A percentile compares a stretch with the other conserved stretches of the same genome.
Conservation (phyloP, 441 rosid species). For the Macaranga tanarius region DNA sequence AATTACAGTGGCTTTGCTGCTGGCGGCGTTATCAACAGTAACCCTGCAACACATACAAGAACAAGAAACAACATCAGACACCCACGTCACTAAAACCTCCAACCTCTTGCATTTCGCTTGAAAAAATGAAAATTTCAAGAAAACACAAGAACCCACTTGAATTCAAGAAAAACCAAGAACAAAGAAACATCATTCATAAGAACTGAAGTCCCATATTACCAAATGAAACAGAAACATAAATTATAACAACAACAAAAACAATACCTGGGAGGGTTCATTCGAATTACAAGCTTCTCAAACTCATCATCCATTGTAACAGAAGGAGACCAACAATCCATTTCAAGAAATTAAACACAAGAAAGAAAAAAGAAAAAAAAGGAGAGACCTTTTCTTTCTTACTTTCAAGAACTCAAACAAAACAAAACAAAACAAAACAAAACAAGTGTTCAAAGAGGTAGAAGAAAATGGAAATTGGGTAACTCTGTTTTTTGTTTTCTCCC, state of each 20-base stretch:
- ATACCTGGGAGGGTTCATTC: slow-evolving; percentile 82
- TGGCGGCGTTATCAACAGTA: slow-evolving; percentile 57
- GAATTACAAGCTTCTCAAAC: slow-evolving; percentile 66
- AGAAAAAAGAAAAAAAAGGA: not conserved
- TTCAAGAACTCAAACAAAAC: not conserved
- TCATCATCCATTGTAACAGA: slow-evolving; percentile 57
- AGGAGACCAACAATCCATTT: slow-evolving; percentile 67
- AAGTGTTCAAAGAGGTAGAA: not conserved
- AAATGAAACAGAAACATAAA: not conserved
- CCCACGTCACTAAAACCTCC: slow-evolving; percentile 1
- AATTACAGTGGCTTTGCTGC: slow-evolving; percentile 60
- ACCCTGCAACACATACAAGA: slow-evolving; percentile 52
- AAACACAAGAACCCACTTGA: slow-evolving; percentile 24
- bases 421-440: not conserved
- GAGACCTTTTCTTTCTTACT: no score
- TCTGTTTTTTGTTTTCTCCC: no score
- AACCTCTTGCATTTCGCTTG: slow-evolving; percentile 14
- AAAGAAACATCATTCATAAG: not conserved
- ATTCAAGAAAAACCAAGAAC: not conserved
- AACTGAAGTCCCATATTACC: slow-evolving; percentile 1
- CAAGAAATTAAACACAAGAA: not conserved
- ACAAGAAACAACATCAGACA: slow-evolving; percentile 24
- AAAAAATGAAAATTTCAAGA: slow-evolving; percentile 21
- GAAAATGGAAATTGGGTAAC: not conserved
- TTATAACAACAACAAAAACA: not conserved